Conservation (phyloP, 306 rosid species). For the Prunus campanulata region DNA sequence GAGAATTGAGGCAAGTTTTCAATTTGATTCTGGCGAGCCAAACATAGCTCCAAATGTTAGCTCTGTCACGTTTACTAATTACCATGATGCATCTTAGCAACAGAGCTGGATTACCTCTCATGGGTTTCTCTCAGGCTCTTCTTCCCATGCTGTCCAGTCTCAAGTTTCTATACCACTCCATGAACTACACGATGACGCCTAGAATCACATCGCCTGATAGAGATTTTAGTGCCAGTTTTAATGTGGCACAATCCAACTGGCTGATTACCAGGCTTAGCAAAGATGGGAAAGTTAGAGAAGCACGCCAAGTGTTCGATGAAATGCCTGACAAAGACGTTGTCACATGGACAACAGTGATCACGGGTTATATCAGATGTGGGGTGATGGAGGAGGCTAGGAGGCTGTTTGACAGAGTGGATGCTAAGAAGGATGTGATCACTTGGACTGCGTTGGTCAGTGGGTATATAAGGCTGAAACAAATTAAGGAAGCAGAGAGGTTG, state of each 20-base stretch:
- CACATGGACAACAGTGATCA: slow-evolving; percentile 45
- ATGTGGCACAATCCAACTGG: slow-evolving; percentile 37
- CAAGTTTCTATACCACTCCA: slow-evolving; percentile 13
- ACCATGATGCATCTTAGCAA: background rate
- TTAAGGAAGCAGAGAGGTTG: slow-evolving; percentile 40
- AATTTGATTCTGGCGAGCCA: slow-evolving; percentile 4
- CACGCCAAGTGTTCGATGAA: slow-evolving; percentile 39
- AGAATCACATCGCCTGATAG: slow-evolving; percentile 18
- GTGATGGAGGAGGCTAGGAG: slow-evolving; percentile 43
- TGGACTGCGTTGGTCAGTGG: slow-evolving; percentile 54
- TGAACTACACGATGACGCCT: background rate
- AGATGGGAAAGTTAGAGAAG: slow-evolving; percentile 33
- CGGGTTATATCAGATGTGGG: slow-evolving; percentile 36
- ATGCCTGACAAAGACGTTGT: slow-evolving; percentile 45
- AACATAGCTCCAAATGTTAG: slow-evolving; percentile 4
- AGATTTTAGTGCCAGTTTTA: slow-evolving; percentile 25
- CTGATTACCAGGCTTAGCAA: slow-evolving; percentile 28
- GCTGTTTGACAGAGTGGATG: slow-evolving; percentile 42
- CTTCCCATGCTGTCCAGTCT: background rate
- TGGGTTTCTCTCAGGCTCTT: background rate
- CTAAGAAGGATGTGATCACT: slow-evolving; percentile 47
- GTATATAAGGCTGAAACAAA: slow-evolving; percentile 26
- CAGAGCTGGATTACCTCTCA: slow-evolving; percentile 10
- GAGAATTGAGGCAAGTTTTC: background rate
- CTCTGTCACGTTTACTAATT: background rate